Evolutionary conservation across 2,329 filamentous ascomycete genomes (phyloP).

Genomic region (Plectosphaerella cucumerina): DNA sequence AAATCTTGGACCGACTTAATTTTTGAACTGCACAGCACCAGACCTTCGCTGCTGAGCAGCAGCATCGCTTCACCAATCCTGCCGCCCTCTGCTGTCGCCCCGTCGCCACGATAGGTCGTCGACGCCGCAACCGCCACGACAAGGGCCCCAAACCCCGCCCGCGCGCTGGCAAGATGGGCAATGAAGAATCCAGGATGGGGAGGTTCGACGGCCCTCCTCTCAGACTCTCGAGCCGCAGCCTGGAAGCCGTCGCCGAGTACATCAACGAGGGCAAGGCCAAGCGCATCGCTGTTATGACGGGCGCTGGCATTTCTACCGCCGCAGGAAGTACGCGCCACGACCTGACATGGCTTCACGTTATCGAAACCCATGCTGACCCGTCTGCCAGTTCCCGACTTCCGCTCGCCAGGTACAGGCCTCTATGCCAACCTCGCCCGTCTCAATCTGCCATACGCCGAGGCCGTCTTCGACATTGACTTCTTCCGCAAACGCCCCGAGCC

Average conservation of each 20-base stretch:
- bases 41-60: too few species aligned
- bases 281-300: conserved; percentile 82
- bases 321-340: conserved; percentile 49
- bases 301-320: conserved; percentile 80
- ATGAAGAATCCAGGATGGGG: conserved; percentile 69
- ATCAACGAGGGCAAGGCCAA: conserved; percentile 66
- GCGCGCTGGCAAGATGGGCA: conserved; percentile 66
- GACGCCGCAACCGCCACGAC: conserved; percentile 29
- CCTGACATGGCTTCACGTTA: background rate
- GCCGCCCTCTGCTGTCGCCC: background rate
- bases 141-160: conserved; percentile 26
- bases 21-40: too few species aligned
- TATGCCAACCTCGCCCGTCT: conserved; percentile 88
- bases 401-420: conserved; percentile 86
- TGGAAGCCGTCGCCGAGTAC: conserved; percentile 74
- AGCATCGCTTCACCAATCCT: background rate
- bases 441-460: conserved; percentile 83
- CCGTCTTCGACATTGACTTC: conserved; percentile 89
- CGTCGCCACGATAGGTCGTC: conserved; percentile 33
- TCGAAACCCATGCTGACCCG: conserved; percentile 8
- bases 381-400: conserved; percentile 80
- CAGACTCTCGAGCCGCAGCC: conserved; percentile 63
- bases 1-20: too few species aligned
- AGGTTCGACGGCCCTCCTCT: conserved; percentile 60
- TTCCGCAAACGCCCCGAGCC: conserved; percentile 81